Conservation (phyloP, 148 eudicot genomes). For the Vaccinium vitisidaea region DNA sequence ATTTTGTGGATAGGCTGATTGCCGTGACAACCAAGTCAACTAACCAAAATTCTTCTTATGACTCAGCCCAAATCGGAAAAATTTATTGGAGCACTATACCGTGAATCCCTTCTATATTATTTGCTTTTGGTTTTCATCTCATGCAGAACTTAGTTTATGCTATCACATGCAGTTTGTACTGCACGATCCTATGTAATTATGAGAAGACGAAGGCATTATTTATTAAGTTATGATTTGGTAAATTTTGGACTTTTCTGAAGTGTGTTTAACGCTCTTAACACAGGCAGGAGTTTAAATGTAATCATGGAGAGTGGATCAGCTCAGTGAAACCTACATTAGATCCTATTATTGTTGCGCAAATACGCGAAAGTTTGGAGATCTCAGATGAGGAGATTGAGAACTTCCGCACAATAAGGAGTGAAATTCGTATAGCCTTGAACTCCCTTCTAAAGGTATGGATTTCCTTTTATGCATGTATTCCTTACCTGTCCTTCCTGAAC, state of each 20-base stretch:
- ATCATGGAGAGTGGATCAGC: conserved; percentile 78
- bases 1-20: conserved; percentile 7
- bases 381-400: conserved; percentile 55
- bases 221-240: not conserved
- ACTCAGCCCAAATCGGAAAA: not conserved
- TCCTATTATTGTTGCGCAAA: conserved; percentile 46
- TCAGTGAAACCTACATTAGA: conserved; percentile 63
- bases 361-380: conserved; percentile 36
- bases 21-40: not conserved
- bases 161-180: not conserved
- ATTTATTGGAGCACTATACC: not conserved
- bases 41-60: not conserved
- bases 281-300: conserved; percentile 78
- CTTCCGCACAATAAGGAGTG: conserved; percentile 57
- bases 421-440: conserved; percentile 71
- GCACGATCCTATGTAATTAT: not conserved
- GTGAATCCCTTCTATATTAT: not conserved
- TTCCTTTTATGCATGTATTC: not conserved
- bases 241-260: not conserved
- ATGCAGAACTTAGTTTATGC: not conserved
- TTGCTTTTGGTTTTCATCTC: not conserved
- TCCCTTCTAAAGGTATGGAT: conserved; percentile 69
- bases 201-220: not conserved
- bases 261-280: conserved; percentile 4
- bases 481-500: not conserved